Evolutionary conservation across 371 early-diverging fungal genomes (phyloP).

Genomic region (Apophysomyces variabilis): DNA sequence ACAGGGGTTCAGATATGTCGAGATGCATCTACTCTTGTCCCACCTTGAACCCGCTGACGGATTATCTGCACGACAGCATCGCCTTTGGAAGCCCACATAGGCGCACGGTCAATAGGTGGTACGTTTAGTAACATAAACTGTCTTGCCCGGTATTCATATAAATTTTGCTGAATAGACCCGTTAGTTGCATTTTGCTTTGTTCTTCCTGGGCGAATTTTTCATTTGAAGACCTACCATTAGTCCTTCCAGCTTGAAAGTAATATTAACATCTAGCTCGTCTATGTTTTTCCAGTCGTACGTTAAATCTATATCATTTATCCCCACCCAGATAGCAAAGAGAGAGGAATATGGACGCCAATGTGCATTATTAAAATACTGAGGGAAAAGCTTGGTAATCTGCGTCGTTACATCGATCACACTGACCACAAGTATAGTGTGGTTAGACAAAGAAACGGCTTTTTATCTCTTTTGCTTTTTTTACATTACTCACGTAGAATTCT

Average conservation of each 20-base stretch:
- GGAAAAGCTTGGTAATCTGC: constrained; percentile 36
- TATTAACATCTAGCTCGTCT: constrained; percentile 17
- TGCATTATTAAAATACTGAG: constrained; percentile 23
- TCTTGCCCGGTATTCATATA: constrained; percentile 24
- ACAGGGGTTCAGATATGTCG: constrained; percentile 3
- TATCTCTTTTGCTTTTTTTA: not conserved
- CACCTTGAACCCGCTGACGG: constrained; percentile 28
- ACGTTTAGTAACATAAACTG: constrained; percentile 42
- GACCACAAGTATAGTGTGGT: constrained; percentile 17
- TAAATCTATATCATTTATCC: constrained; percentile 46
- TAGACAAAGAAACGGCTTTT: not conserved
- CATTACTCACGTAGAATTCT: constrained; percentile 7
- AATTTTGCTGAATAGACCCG: constrained; percentile 19
- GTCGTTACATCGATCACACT: constrained; percentile 41
- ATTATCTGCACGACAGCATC: constrained; percentile 11
- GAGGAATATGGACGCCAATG: constrained; percentile 20
- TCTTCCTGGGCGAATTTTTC: not conserved
- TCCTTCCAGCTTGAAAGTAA: constrained; percentile 2
- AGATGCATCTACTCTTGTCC: not conserved
- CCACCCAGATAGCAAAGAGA: constrained; percentile 40
- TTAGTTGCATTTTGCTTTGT: not conserved
- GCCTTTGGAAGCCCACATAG: constrained; percentile 26
- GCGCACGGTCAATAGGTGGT: constrained; percentile 44
- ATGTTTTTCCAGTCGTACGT: constrained; percentile 31
- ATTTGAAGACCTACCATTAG: constrained; percentile 21